Evolutionary conservation across 2,329 filamentous ascomycete genomes (phyloP).

Genomic region (Periglandula ipomoeae): DNA sequence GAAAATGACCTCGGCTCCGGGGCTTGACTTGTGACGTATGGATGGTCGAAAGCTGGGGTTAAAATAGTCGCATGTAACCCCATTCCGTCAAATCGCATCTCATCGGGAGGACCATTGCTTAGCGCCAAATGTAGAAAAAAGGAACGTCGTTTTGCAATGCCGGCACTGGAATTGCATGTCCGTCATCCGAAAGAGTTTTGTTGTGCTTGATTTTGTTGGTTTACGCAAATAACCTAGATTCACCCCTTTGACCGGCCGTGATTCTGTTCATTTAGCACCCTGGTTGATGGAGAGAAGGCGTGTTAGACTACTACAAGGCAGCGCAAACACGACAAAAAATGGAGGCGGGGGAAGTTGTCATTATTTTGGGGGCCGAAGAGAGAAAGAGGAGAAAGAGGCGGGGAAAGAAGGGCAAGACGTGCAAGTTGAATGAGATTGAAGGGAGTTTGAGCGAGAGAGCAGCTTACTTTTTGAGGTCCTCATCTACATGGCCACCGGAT

Average conservation of each 20-base stretch:
- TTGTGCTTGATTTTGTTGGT: not conserved
- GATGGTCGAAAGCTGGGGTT: not conserved
- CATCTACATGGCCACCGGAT: slow-evolving; percentile 46
- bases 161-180: not conserved
- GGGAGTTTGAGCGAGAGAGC: not conserved
- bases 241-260: slow-evolving; percentile 5
- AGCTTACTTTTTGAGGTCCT: slow-evolving; percentile 33
- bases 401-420: not conserved
- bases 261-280: slow-evolving; percentile 10
- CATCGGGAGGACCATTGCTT: not conserved
- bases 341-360: not conserved
- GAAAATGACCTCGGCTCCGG: not conserved
- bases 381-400: not conserved
- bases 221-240: not conserved
- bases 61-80: not conserved
- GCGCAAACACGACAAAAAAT: not conserved
- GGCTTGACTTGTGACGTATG: not conserved
- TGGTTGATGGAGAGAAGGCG: not conserved
- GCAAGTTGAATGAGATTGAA: too few relatives aligned
- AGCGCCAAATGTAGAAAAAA: too few relatives aligned
- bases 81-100: not conserved
- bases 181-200: not conserved
- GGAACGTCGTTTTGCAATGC: not conserved
- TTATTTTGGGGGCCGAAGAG: not conserved
- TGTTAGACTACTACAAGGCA: slow-evolving; percentile 3